These are phyloP conservation scores for Aegilops longissima DNA, from an alignment of 176 grass and related monocot genomes.

Conservation along the genomic window DNA sequence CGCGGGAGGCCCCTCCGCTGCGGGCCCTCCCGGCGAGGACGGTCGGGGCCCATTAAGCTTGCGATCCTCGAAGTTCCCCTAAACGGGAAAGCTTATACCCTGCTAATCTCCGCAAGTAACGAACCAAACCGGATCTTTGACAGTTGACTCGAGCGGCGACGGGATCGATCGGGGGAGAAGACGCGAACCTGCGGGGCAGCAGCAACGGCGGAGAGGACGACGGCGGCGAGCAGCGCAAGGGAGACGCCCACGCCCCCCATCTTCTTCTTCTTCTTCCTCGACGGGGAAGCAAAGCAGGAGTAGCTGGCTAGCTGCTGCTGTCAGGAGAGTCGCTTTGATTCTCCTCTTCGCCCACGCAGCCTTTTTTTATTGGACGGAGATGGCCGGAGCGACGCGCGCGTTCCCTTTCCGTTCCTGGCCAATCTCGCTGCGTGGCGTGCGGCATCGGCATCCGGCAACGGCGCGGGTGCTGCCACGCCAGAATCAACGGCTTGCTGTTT, in stretches of 20 bases:
- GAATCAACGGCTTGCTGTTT: background rate
- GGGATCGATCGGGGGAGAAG: too few relatives aligned
- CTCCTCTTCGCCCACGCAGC: background rate
- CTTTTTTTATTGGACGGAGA: background rate
- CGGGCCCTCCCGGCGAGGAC: background rate
- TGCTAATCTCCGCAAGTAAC: background rate
- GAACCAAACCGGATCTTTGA: background rate
- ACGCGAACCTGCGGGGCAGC: background rate
- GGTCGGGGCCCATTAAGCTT: background rate
- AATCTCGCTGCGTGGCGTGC: background rate
- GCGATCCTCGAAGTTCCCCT: background rate
- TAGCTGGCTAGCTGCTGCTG: background rate
- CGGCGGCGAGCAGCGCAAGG: background rate
- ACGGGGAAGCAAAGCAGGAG: background rate
- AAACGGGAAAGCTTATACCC: background rate
- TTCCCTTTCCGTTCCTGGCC: background rate
- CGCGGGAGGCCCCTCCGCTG: too few relatives aligned
- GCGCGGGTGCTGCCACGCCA: background rate
- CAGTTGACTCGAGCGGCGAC: background rate
- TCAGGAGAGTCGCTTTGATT: background rate
- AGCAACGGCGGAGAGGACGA: background rate
- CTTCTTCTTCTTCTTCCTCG: background rate
- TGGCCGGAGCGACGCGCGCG: background rate
- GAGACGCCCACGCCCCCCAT: background rate
- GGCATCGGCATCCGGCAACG: background rate